Conservation (phyloP, 2,329 filamentous ascomycete genomes). For the Dissoconium aciculare region DNA sequence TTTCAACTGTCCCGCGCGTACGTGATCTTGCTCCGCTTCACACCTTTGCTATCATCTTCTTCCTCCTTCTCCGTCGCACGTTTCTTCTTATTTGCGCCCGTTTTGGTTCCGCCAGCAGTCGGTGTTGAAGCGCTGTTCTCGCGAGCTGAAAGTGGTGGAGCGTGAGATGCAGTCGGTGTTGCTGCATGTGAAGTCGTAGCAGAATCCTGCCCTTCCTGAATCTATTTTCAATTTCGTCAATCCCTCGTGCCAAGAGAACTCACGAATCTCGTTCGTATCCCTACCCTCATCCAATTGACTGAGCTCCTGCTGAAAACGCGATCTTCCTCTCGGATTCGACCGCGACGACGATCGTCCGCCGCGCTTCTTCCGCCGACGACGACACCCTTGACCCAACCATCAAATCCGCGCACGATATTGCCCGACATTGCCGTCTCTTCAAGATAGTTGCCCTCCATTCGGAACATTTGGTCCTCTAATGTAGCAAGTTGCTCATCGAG, state of each 20-base stretch:
- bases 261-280: slow-evolving; percentile 3
- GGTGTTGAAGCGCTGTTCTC: slow-evolving; percentile 32
- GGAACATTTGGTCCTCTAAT: slow-evolving; percentile 68
- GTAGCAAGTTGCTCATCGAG: slow-evolving; percentile 37
- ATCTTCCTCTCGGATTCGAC: slow-evolving; percentile 52
- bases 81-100: slow-evolving; percentile 32
- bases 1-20: slow-evolving; percentile 32
- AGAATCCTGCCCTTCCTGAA: slow-evolving; percentile 21
- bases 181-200: slow-evolving; percentile 33
- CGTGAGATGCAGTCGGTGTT: slow-evolving; percentile 33
- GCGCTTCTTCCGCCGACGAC: slow-evolving; percentile 29
- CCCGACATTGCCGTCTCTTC: slow-evolving; percentile 72
- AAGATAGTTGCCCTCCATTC: slow-evolving; percentile 74
- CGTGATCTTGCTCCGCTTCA: slow-evolving; percentile 36
- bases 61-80: slow-evolving; percentile 31
- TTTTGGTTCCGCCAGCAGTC: slow-evolving; percentile 22
- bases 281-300: slow-evolving; percentile 24
- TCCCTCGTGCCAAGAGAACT: no score
- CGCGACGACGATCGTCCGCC: slow-evolving; percentile 49
- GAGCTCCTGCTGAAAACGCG: slow-evolving; percentile 45
- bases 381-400: slow-evolving; percentile 88
- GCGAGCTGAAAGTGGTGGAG: slow-evolving; percentile 26
- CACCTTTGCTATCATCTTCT: slow-evolving; percentile 31
- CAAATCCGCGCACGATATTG: slow-evolving; percentile 95
- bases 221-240: slow-evolving; percentile 8